Conservation (phyloP, 768 basidiomycete species). For the Lactifluus echinatus region DNA sequence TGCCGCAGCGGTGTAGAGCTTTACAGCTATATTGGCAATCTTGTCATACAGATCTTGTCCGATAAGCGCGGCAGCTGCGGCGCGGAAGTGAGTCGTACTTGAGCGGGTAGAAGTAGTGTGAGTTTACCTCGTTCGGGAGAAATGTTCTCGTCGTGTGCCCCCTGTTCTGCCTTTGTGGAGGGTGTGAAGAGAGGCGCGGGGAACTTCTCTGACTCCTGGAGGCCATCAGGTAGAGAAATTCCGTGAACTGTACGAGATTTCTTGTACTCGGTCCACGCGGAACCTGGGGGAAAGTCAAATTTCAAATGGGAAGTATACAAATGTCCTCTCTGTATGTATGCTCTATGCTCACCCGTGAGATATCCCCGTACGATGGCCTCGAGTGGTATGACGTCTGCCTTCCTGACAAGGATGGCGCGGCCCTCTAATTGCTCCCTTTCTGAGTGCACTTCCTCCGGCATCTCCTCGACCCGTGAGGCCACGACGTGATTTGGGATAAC, state of each 20-base stretch:
- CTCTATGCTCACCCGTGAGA: constrained; percentile 63
- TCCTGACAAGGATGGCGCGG: constrained; percentile 84
- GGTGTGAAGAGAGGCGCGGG: constrained; percentile 87
- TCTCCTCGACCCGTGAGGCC: constrained; percentile 63
- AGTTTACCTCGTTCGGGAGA: constrained; percentile 84
- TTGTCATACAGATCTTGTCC: constrained; percentile 54
- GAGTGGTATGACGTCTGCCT: constrained; percentile 80
- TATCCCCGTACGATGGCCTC: constrained; percentile 97
- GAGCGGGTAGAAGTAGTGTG: neutral
- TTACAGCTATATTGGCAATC: constrained; percentile 51
- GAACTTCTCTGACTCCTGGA: constrained; percentile 81
- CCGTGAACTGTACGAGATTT: constrained; percentile 82
- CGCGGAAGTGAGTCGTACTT: neutral
- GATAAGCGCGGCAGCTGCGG: constrained; percentile 52
- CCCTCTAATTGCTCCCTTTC: constrained; percentile 75
- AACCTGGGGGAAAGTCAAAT: constrained; percentile 67
- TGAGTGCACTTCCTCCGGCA: constrained; percentile 71
- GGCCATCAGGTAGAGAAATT: constrained; percentile 60
- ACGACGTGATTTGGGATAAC: constrained; percentile 90
- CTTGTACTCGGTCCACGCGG: constrained; percentile 93
- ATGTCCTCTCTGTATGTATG: too few species aligned
- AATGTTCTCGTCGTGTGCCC: constrained; percentile 95
- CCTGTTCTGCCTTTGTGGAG: constrained; percentile 93
- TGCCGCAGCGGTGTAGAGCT: constrained; percentile 67
- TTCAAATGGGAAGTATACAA: too few species aligned